phyloP scores from a whole-genome alignment of 106 monocot genomes.

The Hemerocallis citrina region DNA sequence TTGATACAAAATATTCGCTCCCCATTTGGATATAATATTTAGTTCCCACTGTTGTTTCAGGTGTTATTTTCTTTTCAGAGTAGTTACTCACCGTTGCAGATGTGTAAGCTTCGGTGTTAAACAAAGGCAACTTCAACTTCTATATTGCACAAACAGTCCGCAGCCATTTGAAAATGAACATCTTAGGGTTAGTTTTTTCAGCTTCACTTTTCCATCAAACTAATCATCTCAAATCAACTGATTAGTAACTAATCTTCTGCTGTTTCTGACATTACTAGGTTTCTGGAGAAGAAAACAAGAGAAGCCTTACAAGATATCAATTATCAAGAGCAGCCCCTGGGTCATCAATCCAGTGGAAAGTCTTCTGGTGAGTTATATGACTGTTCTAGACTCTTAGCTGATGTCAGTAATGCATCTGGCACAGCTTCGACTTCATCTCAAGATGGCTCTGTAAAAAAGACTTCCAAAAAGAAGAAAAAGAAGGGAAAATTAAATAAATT shows the following conservation, averaged over 20 bases:
- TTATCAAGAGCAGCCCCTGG: not conserved
- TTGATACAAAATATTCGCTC: too few species aligned
- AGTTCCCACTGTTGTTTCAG: not conserved
- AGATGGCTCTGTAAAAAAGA: not conserved
- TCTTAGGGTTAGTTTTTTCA: conserved; percentile 12
- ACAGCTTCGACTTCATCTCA: not conserved
- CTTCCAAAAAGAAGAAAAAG: conserved; percentile 20
- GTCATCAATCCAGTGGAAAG: not conserved
- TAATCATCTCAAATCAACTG: conserved; percentile 5
- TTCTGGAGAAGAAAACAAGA: not conserved
- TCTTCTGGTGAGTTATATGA: not conserved
- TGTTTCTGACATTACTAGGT: not conserved
- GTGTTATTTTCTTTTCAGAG: not conserved
- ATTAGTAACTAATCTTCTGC: conserved; percentile 2
- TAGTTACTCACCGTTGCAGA: not conserved
- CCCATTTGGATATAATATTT: not conserved
- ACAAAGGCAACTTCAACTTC: not conserved
- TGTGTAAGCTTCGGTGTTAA: not conserved
- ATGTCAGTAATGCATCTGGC: conserved; percentile 5
- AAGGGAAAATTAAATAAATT: conserved; percentile 12
- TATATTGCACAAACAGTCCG: not conserved
- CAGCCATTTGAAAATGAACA: conserved; percentile 6
- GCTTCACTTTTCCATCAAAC: conserved; percentile 8
- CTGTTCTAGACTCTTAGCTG: not conserved
- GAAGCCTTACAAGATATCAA: conserved; percentile 1